Evolutionary conservation across 2,329 filamentous ascomycete genomes (phyloP), one percentile per base, ranked within the genome.

Genomic region (Trichophyton verrucosum): DNA sequence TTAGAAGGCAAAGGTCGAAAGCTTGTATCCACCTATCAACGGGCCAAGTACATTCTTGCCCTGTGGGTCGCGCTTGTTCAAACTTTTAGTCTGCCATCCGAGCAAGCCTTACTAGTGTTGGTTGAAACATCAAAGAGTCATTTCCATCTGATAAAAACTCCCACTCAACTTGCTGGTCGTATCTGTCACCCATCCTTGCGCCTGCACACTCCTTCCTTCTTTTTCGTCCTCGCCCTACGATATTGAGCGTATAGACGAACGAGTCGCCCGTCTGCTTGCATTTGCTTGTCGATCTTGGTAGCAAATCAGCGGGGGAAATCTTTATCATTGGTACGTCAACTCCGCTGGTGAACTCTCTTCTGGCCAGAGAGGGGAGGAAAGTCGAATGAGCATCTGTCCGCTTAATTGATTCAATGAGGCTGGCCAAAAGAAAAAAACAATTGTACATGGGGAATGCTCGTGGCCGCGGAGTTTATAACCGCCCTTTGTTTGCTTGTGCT

Each of bases 11-110:
- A 38, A 36, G 51, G 33, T 13, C 51, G 49, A 55, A 36, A 55
- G 51, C 51, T 55, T 55, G 51, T 36, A 55, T 55, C 51, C 51
- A 55, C 51, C 51, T 55, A 55, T 55, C 27, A 55, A 55, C 51
- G 30, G 51, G 30, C 15, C n/a, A 36, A 55, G 30, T 22, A 55
- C 51, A 30, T 27, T 27, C 27, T 33, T 20, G 51, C 51, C 13
- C 51, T 55, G 51, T 55, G 51, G 51, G 51, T 55, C 51, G 51
- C 27, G 51, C 51, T 36, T 55, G 24, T 55, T 55, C 51, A 55
- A 30, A 55, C 51, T 55, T 53, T 53, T 55, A 17, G 47, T 30
- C 51, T 36, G 30, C 6, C 38, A 55, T 36, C 51, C 15, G 51
- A 55, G 51, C 51, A 55, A 53, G 15, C 20, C 51, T 30, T 30